Conservation (phyloP, 1,139 yeast species). For the Candida pseudoviswanathii region DNA sequence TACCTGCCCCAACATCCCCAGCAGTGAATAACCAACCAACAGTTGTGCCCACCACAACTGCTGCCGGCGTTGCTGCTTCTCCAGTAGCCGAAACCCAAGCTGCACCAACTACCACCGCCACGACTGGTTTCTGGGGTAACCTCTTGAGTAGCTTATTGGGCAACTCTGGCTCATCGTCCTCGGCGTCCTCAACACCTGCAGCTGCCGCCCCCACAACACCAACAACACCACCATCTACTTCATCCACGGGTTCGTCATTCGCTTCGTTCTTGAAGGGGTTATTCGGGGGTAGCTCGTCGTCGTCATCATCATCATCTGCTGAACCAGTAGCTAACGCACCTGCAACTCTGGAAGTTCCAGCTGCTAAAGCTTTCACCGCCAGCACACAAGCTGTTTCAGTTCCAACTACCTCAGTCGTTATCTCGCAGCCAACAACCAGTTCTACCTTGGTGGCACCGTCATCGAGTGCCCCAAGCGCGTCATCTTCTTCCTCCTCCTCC, state of each 20-base stretch:
- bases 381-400: not conserved
- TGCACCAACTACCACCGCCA: conserved; percentile 7
- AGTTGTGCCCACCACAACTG: not conserved
- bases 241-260: conserved; percentile 3
- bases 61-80: conserved; percentile 10
- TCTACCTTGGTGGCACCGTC: conserved; percentile 5
- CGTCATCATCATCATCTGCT: conserved; percentile 9
- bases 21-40: conserved; percentile 6
- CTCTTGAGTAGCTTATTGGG: conserved; percentile 8
- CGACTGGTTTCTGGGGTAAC: conserved; percentile 8
- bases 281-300: conserved; percentile 2
- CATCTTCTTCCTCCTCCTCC: conserved; percentile 15
- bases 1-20: conserved; percentile 18
- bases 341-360: not conserved
- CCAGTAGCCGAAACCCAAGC: not conserved
- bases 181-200: conserved; percentile 5
- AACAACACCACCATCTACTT: conserved; percentile 13
- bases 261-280: conserved; percentile 5
- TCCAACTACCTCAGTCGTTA: conserved; percentile 5
- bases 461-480: conserved; percentile 14
- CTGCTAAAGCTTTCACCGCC: not conserved
- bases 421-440: conserved; percentile 6
- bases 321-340: not conserved
- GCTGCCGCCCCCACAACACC: conserved; percentile 6
- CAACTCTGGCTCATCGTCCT: not conserved